Conservation (phyloP, 495 filamentous ascomycete species). For the Hypomontagnella monticulosa region DNA sequence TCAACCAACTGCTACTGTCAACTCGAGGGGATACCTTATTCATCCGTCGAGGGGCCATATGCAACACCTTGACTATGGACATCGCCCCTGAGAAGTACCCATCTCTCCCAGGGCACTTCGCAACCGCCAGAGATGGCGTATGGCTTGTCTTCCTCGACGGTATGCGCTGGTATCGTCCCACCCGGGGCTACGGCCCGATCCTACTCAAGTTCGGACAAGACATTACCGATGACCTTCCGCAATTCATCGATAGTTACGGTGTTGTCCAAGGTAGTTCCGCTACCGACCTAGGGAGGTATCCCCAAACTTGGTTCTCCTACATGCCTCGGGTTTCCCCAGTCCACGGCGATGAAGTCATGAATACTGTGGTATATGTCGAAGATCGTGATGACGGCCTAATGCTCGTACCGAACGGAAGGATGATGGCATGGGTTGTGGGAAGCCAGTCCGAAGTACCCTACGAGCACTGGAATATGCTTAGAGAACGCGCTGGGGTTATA, state of each 20-base stretch:
- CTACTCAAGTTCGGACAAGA: neutral
- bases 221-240: neutral
- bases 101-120: neutral
- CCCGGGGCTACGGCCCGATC: neutral
- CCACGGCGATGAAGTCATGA: no score
- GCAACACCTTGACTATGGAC: neutral
- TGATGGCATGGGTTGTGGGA: constrained; percentile 15
- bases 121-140: neutral
- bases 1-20: no score
- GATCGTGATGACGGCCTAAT: neutral
- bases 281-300: neutral
- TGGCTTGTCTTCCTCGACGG: constrained; percentile 20
- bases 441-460: neutral
- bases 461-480: constrained; percentile 3
- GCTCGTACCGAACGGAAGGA: constrained; percentile 5
- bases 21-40: neutral
- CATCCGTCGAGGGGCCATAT: neutral
- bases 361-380: constrained; percentile 6
- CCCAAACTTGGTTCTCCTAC: constrained; percentile 8
- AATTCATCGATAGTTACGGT: constrained; percentile 6
- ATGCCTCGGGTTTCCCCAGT: constrained; percentile 1
- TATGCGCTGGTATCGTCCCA: constrained; percentile 15
- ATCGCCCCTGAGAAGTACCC: neutral
- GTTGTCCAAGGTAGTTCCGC: neutral
- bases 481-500: neutral